Conservation (phyloP, 2,329 filamentous ascomycete genomes). For the Akanthomyces muscarius region DNA sequence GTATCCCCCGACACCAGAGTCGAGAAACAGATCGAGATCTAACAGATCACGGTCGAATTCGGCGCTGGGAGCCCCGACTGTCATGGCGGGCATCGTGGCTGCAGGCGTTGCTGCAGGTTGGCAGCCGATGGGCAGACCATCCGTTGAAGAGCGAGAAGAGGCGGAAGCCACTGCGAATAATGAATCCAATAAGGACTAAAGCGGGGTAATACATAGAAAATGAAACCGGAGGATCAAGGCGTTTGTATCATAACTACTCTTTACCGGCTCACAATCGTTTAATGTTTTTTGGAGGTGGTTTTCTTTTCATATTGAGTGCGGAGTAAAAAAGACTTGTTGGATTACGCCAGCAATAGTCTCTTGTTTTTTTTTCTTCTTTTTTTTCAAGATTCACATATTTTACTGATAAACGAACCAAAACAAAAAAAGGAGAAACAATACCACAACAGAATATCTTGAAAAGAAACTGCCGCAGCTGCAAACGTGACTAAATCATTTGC, state of each 20-base stretch:
- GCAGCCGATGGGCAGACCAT: constrained; percentile 61
- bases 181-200: constrained; percentile 1
- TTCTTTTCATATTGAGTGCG: constrained; percentile 3
- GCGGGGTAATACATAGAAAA: not conserved
- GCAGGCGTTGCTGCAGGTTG: constrained; percentile 72
- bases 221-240: constrained; percentile 6
- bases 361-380: not conserved
- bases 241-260: constrained; percentile 1
- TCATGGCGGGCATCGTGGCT: constrained; percentile 80
- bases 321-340: constrained; percentile 2
- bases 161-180: constrained; percentile 8
- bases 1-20: constrained; percentile 53
- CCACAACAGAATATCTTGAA: not conserved
- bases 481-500: too few relatives aligned
- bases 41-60: constrained; percentile 64
- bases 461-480: too few relatives aligned
- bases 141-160: constrained; percentile 26
- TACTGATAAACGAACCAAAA: not conserved
- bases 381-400: not conserved
- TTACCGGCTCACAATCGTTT: constrained; percentile 5
- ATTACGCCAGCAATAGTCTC: not conserved
- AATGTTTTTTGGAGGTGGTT: not conserved
- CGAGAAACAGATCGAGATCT: constrained; percentile 63
- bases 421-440: not conserved
- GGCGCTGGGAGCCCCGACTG: constrained; percentile 67